Evolutionary conservation across 176 grass and related monocot species (phyloP).

Genomic region (Coix lacrymajobi): DNA sequence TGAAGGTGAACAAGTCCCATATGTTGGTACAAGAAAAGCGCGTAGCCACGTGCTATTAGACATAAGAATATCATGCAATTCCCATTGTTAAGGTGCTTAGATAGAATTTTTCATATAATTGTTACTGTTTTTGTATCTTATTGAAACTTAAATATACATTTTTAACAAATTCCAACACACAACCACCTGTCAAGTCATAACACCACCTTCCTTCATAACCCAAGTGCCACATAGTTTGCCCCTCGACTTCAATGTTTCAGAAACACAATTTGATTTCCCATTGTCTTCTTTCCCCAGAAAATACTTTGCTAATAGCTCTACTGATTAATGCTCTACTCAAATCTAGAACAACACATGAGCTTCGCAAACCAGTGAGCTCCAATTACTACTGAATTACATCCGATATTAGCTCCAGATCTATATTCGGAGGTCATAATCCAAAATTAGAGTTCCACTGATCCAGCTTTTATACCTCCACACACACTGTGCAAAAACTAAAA

Average conservation of each 20-base stretch:
- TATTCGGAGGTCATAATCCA: not conserved
- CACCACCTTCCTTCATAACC: not conserved
- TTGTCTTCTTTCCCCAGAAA: not conserved
- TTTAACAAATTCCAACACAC: not conserved
- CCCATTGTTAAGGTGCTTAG: not conserved
- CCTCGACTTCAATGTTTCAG: not conserved
- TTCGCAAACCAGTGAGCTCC: not conserved
- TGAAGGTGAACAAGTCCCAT: not conserved
- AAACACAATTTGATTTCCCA: not conserved
- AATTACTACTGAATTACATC: constrained; percentile 10
- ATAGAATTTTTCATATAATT: not conserved
- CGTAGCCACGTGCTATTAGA: not conserved
- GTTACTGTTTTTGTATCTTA: not conserved
- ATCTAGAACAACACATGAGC: not conserved
- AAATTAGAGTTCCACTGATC: constrained; percentile 21
- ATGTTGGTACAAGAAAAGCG: not conserved
- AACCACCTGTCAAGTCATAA: not conserved
- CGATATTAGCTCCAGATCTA: constrained; percentile 16
- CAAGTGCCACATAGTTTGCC: not conserved
- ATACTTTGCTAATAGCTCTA: not conserved
- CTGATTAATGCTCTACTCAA: not conserved
- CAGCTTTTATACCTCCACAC: constrained; percentile 1
- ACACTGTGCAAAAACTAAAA: not conserved
- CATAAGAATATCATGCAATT: not conserved
- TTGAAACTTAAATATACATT: not conserved